Percentiles rank a stretch among this genome's conserved stretches.
Conservation (phyloP, 2,329 filamentous ascomycete genomes). For the Cladophialophora carrionii region DNA sequence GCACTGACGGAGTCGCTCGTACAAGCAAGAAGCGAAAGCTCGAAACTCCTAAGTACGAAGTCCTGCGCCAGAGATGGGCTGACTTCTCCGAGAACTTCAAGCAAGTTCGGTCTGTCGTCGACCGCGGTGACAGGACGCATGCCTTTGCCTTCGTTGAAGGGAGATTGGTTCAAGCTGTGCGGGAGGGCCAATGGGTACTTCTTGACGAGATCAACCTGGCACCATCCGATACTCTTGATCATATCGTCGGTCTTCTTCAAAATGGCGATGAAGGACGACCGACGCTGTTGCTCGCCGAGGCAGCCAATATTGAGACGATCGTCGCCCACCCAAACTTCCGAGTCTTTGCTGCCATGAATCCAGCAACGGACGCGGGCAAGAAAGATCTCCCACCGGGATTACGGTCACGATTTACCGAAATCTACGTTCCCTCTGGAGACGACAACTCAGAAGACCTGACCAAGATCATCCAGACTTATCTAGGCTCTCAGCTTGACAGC, state of each 20-base stretch:
- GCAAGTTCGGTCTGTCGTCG: slow-evolving; percentile 77
- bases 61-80: slow-evolving; percentile 75
- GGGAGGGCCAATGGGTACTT: slow-evolving; percentile 95
- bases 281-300: slow-evolving; percentile 87
- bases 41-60: slow-evolving; percentile 55
- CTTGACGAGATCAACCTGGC: slow-evolving; percentile 97
- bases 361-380: slow-evolving; percentile 95
- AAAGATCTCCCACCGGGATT: slow-evolving; percentile 87
- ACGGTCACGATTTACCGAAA: slow-evolving; percentile 88
- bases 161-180: slow-evolving; percentile 91
- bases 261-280: slow-evolving; percentile 72
- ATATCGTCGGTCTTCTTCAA: slow-evolving; percentile 82
- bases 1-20: slow-evolving; percentile 37
- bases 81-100: slow-evolving; percentile 73
- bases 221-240: slow-evolving; percentile 90
- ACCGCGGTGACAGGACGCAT: slow-evolving; percentile 73
- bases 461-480: slow-evolving; percentile 83
- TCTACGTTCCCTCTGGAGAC: slow-evolving; percentile 92
- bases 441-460: slow-evolving; percentile 82
- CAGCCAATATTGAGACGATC: slow-evolving; percentile 87
- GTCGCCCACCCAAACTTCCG: slow-evolving; percentile 89
- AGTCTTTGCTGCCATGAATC: slow-evolving; percentile 98
- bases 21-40: slow-evolving; percentile 72
- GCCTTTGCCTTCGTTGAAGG: slow-evolving; percentile 96
- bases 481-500: slow-evolving; percentile 71